Percentiles rank a stretch among this genome's conserved stretches.
These are phyloP conservation scores for Claviceps arundinis DNA, from an alignment of 2,329 filamentous ascomycete species.

Conservation along the genomic window DNA sequence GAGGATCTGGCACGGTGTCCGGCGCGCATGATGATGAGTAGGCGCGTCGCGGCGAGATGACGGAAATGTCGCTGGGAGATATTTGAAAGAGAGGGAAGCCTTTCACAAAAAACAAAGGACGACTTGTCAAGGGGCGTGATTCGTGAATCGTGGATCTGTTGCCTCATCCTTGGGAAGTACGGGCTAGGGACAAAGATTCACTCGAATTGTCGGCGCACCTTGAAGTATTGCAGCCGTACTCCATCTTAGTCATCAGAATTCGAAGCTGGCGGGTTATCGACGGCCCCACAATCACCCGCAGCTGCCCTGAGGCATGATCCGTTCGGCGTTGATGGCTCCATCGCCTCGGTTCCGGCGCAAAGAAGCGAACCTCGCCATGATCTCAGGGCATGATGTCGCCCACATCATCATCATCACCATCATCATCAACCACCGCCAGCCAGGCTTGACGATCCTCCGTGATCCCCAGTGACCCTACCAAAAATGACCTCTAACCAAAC, in stretches of 20 bases:
- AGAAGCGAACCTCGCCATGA: background rate
- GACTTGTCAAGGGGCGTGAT: too few relatives aligned
- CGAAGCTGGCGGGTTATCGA: too few relatives aligned
- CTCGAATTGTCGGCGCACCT: too few relatives aligned
- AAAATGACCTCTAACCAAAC: slow-evolving; percentile 10
- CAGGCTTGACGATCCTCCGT: background rate
- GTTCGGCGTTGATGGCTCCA: background rate
- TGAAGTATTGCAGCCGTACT: too few relatives aligned
- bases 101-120: too few relatives aligned
- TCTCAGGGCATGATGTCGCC: background rate
- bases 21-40: slow-evolving; percentile 28
- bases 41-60: background rate
- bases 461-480: background rate
- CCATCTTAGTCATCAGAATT: too few relatives aligned
- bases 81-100: background rate
- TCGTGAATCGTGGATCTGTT: too few relatives aligned
- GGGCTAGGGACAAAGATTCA: too few relatives aligned
- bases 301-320: too few relatives aligned
- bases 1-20: slow-evolving; percentile 22
- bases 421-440: background rate
- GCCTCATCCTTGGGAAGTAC: too few relatives aligned
- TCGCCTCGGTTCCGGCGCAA: background rate
- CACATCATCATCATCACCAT: background rate
- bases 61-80: background rate
- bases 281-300: too few relatives aligned